Base-by-base conservation (phyloP, 352 stramenopile species). In the Blastocystis hominis region DNA sequence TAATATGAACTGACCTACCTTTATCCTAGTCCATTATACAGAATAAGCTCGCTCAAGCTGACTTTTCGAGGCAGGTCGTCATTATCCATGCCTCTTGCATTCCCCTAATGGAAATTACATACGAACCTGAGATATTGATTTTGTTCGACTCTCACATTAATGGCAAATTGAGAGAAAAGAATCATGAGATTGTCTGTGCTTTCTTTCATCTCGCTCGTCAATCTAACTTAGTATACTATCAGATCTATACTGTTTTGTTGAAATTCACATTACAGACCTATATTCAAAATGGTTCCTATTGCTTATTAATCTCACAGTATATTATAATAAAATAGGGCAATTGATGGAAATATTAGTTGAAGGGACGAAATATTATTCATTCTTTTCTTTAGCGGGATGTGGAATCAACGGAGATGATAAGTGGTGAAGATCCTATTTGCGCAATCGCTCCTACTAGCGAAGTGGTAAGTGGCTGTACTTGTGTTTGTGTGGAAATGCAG, bases 51-150 rank as follows among this genome's bases (percentile, higher is more conserved):
- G 20, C 72, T 36, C 54, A 44, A 53, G 15, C 6, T 40, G 30
- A 50, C 53, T 84, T 84, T 64, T 5, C 59, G 2, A 20, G 47
- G n/a, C 44, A 68, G 17, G 20, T 84, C 6, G 36, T 68, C 6
- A n/a, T 84, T 20, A 84, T 84, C 3, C 72, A 84, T 47, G 36
- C 62, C 4, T 63, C 72, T 15, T 84, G 72, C 55, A 47, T 84
- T 10, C 72, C 72, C 1, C 36, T 69, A 20, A 56, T 84, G 17
- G 72, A 84, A n/a, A 84, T 84, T 46, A 17, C 17, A 10, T 20
- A 66, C 1, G 72, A 68, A 30, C 24, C 44, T 34, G 54, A 69
- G 24, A 47, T 30, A 17, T 17, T 84, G 20, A 64, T 84, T 20
- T 30, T 84, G 30, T 84, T 84, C 44, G 72, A 84, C 30, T 64